Percentiles rank a stretch among this genome's conserved stretches.
phyloP scores from a whole-genome alignment of 495 filamentous ascomycete genomes.

The Aspergillus nidulans region DNA sequence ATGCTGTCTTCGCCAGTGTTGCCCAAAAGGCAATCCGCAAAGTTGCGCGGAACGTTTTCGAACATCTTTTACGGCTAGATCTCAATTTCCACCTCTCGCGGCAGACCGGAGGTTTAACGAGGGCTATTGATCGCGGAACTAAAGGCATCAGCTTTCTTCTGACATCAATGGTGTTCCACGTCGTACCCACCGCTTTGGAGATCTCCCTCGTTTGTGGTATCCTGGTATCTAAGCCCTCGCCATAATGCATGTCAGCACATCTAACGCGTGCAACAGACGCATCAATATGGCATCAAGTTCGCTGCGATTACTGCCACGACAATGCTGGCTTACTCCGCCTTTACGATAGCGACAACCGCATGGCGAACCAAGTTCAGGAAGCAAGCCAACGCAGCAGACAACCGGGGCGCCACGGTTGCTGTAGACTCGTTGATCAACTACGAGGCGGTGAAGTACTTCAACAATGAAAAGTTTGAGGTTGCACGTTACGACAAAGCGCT shows the following conservation, averaged over 20 bases:
- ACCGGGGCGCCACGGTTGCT: conserved; percentile 88
- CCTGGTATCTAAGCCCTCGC: conserved; percentile 40
- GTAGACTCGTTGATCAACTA: conserved; percentile 98
- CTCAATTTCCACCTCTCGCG: conserved; percentile 89
- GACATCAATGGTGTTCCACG: conserved; percentile 97
- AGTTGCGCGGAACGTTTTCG: conserved; percentile 88
- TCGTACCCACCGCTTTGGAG: conserved; percentile 88
- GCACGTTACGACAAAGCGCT: conserved; percentile 85
- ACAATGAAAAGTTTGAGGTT: conserved; percentile 94
- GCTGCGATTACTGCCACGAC: conserved; percentile 86
- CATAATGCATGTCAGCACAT: background rate
- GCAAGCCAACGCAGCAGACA: conserved; percentile 92
- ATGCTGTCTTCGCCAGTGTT: conserved; percentile 94
- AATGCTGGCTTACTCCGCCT: conserved; percentile 90
- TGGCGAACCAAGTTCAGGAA: conserved; percentile 97
- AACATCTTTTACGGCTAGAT: conserved; percentile 83
- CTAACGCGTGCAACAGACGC: conserved; percentile 56
- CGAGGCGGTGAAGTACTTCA: conserved; percentile 99
- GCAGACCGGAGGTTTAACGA: conserved; percentile 89
- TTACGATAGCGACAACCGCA: conserved; percentile 91
- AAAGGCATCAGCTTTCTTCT: conserved; percentile 97
- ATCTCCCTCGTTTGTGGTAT: conserved; percentile 95
- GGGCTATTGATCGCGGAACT: conserved; percentile 93
- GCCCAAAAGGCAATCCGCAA: conserved; percentile 92
- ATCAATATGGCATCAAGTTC: conserved; percentile 88